Evolutionary conservation across 306 rosid genomes (phyloP), one percentile per base, ranked within the genome.

Genomic region (Begonia masoniana): DNA sequence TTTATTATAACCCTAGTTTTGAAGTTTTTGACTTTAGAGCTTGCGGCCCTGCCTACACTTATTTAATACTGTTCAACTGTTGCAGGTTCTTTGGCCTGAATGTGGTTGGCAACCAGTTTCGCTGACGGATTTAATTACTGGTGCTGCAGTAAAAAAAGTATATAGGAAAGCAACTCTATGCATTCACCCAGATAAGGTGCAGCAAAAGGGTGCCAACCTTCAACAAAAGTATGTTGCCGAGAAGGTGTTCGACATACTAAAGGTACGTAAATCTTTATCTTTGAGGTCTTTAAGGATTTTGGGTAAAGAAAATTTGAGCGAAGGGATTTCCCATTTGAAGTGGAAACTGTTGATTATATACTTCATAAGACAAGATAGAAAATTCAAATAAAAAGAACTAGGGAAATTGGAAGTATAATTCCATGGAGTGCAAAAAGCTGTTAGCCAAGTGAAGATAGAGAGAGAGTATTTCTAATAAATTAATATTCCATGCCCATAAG

Each of bases 121-220:
- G 71, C 72, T 83, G 75, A 78, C 96, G n/a, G 94, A 87, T 60
- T 68, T 87, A 78, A 80, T 87, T 55, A 83, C 82, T 9, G 94
- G 55, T 12, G 78, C 87, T 10, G 61, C 83, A 50, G 96, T 87
- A 55, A 87, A 78, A 76, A 87, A 78, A 69, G 73, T 60, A 55
- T 87, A 83, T 58, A 77, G 94, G 73, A 87, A 87, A 73, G 96
- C 96, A 58, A 87, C 91, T 10, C 70, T 87, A 68, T 87, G 94
- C 57, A 81, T 87, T 69, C 96, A 87, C 63, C 96, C 94, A 6
- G 96, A 87, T 78, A 87, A 83, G 76, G 96, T 87, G 54, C 96
- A 87, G 67, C 96, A 87, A 66, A 87, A 83, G 57, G 96, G 96
- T 47, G 96, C 96, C 59, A 83, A 61, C 73, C 87, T 87, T 63